Percentiles rank a stretch among this genome's conserved stretches.
Conservation (phyloP, 176 grass and related monocot species). For the Urochloa ruziziensis region DNA sequence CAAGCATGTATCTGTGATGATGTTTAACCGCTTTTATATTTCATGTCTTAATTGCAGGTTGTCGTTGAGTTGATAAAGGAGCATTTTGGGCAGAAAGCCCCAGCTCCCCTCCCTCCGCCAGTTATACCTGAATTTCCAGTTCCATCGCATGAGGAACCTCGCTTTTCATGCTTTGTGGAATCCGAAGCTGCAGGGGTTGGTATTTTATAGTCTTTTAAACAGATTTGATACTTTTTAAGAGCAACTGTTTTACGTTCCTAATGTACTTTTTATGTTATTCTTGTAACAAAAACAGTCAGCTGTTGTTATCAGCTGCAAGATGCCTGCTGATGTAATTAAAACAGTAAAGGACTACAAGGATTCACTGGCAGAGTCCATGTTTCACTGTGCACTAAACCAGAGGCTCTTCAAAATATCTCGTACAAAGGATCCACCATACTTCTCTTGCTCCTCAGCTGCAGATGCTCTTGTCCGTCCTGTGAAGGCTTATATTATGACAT, state of each 20-base stretch:
- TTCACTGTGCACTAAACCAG: slow-evolving; percentile 96
- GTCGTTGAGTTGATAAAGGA: slow-evolving; percentile 94
- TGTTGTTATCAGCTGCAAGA: slow-evolving; percentile 97
- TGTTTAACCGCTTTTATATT: slow-evolving; percentile 23
- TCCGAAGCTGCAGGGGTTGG: slow-evolving; percentile 98
- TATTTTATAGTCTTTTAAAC: slow-evolving; percentile 12
- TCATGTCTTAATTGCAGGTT: slow-evolving; percentile 44
- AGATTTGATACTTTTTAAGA: background rate
- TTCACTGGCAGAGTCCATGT: slow-evolving; percentile 91
- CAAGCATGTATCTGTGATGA: background rate
- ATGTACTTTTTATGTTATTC: slow-evolving; percentile 8
- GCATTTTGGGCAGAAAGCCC: slow-evolving; percentile 83
- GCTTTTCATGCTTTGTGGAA: slow-evolving; percentile 98
- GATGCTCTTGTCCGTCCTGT: slow-evolving; percentile 83
- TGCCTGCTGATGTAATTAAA: slow-evolving; percentile 76
- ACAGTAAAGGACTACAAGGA: slow-evolving; percentile 90
- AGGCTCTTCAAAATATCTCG: slow-evolving; percentile 98
- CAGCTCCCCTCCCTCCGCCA: slow-evolving; percentile 48
- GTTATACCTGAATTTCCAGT: slow-evolving; percentile 75
- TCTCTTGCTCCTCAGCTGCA: slow-evolving; percentile 92
- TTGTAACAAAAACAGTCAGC: slow-evolving; percentile 76
- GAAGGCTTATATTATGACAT: slow-evolving; percentile 98
- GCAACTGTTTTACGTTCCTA: background rate
- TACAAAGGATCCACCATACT: slow-evolving; percentile 82
- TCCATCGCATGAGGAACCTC: slow-evolving; percentile 89